Conservation (phyloP, 148 eudicot species). For the Chenopodium berlandieri region DNA sequence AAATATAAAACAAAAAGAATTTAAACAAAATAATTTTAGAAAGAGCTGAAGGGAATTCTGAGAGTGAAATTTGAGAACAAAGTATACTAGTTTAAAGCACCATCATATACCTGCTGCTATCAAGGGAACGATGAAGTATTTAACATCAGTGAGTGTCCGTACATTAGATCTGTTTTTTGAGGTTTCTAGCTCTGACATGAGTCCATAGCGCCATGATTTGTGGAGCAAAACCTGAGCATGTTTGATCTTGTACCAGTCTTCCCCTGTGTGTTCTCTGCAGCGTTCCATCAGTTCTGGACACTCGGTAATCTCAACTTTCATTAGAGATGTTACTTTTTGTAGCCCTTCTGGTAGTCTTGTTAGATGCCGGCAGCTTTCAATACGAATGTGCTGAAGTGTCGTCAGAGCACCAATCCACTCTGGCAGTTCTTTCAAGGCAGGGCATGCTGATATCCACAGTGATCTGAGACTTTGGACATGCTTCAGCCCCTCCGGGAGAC, state of each 20-base stretch:
- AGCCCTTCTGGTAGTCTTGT: conserved; percentile 26
- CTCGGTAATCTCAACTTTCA: conserved; percentile 27
- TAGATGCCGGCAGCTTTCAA: conserved; percentile 24
- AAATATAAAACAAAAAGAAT: too few relatives aligned
- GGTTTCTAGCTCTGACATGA: conserved; percentile 12
- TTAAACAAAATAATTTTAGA: too few relatives aligned
- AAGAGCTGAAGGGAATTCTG: too few relatives aligned
- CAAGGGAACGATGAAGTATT: not conserved
- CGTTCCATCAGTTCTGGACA: conserved; percentile 28
- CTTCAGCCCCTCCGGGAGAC: conserved; percentile 18
- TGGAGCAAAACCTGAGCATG: conserved; percentile 30
- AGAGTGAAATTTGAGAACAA: too few relatives aligned
- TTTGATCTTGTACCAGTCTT: conserved; percentile 24
- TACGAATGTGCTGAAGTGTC: conserved; percentile 24
- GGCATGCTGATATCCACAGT: conserved; percentile 23
- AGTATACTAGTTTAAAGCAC: too few relatives aligned
- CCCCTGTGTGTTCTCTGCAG: conserved; percentile 28
- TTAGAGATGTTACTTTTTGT: conserved; percentile 17
- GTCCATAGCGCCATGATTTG: conserved; percentile 31
- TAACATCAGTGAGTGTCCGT: not conserved
- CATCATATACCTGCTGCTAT: too few relatives aligned
- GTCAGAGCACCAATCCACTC: conserved; percentile 24
- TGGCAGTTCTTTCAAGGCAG: conserved; percentile 18
- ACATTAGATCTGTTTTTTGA: not conserved
- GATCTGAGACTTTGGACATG: conserved; percentile 19